phyloP scores from a whole-genome alignment of 495 filamentous ascomycete species.

The Ramalina intermedia region DNA sequence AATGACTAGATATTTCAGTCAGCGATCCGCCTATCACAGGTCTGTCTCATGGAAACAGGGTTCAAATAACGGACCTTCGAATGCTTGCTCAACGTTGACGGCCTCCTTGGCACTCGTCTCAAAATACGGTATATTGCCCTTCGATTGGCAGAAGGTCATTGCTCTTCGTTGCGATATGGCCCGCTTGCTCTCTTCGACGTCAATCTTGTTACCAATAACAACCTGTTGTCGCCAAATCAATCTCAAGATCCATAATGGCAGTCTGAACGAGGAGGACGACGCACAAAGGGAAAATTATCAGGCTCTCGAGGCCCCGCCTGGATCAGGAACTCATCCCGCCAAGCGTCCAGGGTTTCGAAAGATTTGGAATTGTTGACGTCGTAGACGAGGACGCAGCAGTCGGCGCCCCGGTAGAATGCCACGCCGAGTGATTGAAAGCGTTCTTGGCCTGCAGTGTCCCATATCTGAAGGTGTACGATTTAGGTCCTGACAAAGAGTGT shows the following conservation, averaged over 20 bases:
- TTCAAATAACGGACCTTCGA: slow-evolving; percentile 55
- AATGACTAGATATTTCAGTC: slow-evolving; percentile 49
- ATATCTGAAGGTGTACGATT: slow-evolving; percentile 43
- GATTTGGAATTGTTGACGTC: slow-evolving; percentile 99
- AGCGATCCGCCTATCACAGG: slow-evolving; percentile 9
- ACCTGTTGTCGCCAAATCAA: slow-evolving; percentile 34
- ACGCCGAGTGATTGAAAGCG: slow-evolving; percentile 95
- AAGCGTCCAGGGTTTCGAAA: slow-evolving; percentile 96
- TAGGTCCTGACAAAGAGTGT: not conserved
- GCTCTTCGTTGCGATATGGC: slow-evolving; percentile 92
- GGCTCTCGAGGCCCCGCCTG: slow-evolving; percentile 93
- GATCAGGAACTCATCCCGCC: slow-evolving; percentile 97
- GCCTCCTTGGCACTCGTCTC: slow-evolving; percentile 99
- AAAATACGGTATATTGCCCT: slow-evolving; percentile 95
- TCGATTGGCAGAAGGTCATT: slow-evolving; percentile 93
- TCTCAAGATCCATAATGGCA: not conserved
- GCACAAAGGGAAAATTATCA: slow-evolving; percentile 94
- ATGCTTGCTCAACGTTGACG: slow-evolving; percentile 95
- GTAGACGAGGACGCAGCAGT: slow-evolving; percentile 97
- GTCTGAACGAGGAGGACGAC: slow-evolving; percentile 19
- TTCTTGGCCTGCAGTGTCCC: slow-evolving; percentile 97
- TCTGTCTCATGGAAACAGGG: not conserved
- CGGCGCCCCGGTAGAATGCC: slow-evolving; percentile 94
- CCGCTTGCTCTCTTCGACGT: slow-evolving; percentile 94
- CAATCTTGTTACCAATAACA: slow-evolving; percentile 97